Base-by-base conservation (phyloP, 75 land plant species). In the Picea glauca region DNA sequence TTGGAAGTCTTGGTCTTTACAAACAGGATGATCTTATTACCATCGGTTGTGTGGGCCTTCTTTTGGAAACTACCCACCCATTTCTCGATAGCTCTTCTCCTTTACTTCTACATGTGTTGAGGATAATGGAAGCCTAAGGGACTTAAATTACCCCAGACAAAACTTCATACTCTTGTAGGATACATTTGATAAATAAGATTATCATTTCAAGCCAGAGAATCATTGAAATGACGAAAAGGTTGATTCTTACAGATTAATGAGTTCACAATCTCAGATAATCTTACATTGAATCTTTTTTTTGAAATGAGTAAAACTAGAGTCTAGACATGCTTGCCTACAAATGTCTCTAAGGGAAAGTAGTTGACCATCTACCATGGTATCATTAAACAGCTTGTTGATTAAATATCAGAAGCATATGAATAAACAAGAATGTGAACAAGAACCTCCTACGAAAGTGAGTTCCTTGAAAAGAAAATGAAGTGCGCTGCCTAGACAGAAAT, bases 11-110 rank as follows among this genome's bases (percentile, higher is more conserved):
- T 50, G 5, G 83, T 30, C 80, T 93, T 31, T 87, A 84, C 80
- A 97, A 97, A 77, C 46, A 43, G 85, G 98, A 94, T 77, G 86
- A 84, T 60, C 93, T 94, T 26, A 94, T 94, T 56, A 86, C 40
- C 78, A 59, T 84, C 93, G 99, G 94, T 78, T 95, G 98, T 79
- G 88, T 95, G 62, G 88, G 92, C 74, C 92, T 98, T 72, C 82
- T 98, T 18, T 79, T 98, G 80, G 99, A 98, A 81, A 90, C 81
- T 38, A 83, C 93, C 32, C 85, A 78, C 31, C 92, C 94, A 40
- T 91, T 87, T 76, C 80, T 88, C 63, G 84, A 61, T 9, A 87
- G 92, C 58, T 87, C 50, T 46, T 46, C 9, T 46, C 84, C 93
- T 38, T 57, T 98, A 63, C 85, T 93, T 64, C 79, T 75, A 14